A percentile compares a stretch with the other conserved stretches of the same genome.
Evolutionary conservation across 768 basidiomycete genomes (phyloP).

Genomic region (Macrolepiota dolichaula): DNA sequence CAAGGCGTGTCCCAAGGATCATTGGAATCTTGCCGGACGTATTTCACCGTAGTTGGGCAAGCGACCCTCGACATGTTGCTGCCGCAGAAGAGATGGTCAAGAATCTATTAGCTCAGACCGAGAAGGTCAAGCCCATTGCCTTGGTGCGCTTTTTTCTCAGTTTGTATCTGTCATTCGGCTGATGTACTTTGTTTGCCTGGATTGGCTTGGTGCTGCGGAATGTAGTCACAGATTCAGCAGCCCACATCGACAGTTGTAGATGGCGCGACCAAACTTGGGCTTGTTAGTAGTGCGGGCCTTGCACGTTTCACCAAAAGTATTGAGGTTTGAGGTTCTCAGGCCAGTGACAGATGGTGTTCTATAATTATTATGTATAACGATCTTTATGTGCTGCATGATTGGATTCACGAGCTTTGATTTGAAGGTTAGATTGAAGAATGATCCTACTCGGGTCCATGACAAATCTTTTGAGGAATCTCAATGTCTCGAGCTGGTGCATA

Average conservation of each 20-base stretch:
- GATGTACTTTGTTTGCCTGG: background rate
- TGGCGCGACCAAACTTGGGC: slow-evolving; percentile 56
- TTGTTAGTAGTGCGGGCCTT: slow-evolving; percentile 61
- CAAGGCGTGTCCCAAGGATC: slow-evolving; percentile 57
- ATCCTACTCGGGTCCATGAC: too few species aligned
- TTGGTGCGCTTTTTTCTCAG: slow-evolving; percentile 43
- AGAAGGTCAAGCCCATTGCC: slow-evolving; percentile 55
- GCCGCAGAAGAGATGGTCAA: slow-evolving; percentile 73
- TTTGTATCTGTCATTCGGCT: background rate
- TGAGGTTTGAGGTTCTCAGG: slow-evolving; percentile 21
- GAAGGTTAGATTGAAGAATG: too few species aligned
- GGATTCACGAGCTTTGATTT: background rate
- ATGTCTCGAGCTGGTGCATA: too few species aligned
- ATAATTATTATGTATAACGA: slow-evolving; percentile 3
- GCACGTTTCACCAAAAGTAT: slow-evolving; percentile 65
- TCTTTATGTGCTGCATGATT: background rate
- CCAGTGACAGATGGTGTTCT: background rate
- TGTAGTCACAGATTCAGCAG: slow-evolving; percentile 24
- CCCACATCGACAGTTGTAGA: slow-evolving; percentile 37
- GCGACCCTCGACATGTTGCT: slow-evolving; percentile 63
- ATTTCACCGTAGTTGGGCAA: slow-evolving; percentile 42
- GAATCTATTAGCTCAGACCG: slow-evolving; percentile 54
- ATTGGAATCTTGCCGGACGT: slow-evolving; percentile 70
- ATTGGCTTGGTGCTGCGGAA: background rate
- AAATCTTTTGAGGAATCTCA: too few species aligned